Conservation (phyloP, 2,329 filamentous ascomycete genomes). For the Beauveria caledonica region DNA sequence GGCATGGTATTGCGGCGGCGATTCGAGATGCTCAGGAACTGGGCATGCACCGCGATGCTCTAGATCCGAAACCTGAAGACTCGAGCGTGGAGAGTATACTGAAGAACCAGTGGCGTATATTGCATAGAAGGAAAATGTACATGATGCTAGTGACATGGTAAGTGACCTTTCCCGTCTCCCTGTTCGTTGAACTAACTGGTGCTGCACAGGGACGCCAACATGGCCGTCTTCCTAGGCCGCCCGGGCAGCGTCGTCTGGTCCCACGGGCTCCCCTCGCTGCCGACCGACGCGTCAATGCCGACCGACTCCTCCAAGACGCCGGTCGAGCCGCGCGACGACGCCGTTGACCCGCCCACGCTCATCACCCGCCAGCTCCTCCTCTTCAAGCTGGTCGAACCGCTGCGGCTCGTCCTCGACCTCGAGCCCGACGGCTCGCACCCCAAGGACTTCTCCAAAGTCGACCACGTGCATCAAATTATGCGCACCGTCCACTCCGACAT, state of each 20-base stretch:
- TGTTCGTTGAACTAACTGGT: background rate
- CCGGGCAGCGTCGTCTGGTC: constrained; percentile 47
- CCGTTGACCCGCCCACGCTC: constrained; percentile 46
- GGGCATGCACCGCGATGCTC: constrained; percentile 46
- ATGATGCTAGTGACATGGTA: constrained; percentile 40
- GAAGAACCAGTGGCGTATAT: constrained; percentile 50
- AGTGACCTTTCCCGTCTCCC: background rate
- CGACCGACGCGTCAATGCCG: constrained; percentile 45
- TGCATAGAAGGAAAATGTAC: constrained; percentile 48
- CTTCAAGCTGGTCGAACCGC: constrained; percentile 36
- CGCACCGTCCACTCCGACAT: constrained; percentile 38
- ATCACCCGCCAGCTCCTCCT: constrained; percentile 46
- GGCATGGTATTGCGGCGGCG: constrained; percentile 47
- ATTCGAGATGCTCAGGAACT: constrained; percentile 57
- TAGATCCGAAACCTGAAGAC: constrained; percentile 41
- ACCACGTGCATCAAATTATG: constrained; percentile 44
- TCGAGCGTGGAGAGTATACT: constrained; percentile 40
- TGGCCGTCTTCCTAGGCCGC: constrained; percentile 43
- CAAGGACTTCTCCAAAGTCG: constrained; percentile 45
- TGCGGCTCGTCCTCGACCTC: constrained; percentile 46
- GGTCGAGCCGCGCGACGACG: constrained; percentile 37
- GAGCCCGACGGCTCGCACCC: constrained; percentile 49
- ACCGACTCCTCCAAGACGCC: constrained; percentile 39
- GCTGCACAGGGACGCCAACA: constrained; percentile 43
- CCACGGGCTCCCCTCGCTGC: constrained; percentile 37